phyloP scores from a whole-genome alignment of 345 rosid species.

The Turritis glabra region DNA sequence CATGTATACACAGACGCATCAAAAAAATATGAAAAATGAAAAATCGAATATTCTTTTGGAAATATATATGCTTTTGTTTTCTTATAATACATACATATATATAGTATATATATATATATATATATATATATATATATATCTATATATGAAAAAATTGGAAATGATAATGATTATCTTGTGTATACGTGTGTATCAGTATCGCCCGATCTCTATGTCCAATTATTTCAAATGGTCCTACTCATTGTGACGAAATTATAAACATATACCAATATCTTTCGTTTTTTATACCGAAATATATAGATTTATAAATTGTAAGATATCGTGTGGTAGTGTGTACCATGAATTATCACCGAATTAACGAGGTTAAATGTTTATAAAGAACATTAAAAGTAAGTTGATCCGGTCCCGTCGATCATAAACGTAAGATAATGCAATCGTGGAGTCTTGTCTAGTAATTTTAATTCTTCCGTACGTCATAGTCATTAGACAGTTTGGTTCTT shows the following conservation, averaged over 20 bases:
- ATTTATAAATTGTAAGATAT: background rate
- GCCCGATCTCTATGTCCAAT: conserved; percentile 29
- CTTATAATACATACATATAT: background rate
- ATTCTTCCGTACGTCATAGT: no score
- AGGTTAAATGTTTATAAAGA: background rate
- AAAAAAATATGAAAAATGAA: conserved; percentile 2
- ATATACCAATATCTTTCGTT: conserved; percentile 24
- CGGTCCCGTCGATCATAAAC: background rate
- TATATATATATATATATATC: background rate
- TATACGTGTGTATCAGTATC: conserved; percentile 33
- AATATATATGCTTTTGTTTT: conserved; percentile 31
- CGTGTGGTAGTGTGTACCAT: background rate
- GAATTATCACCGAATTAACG: background rate
- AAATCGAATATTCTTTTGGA: conserved; percentile 29
- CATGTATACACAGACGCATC: conserved; percentile 8
- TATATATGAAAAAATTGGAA: background rate
- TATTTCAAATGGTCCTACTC: conserved; percentile 30
- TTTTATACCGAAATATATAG: background rate
- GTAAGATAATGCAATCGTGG: no score
- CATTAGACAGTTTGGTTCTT: no score
- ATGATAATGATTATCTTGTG: conserved; percentile 31
- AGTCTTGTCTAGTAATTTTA: no score
- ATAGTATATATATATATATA: background rate
- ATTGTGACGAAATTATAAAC: background rate
- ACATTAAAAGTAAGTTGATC: background rate